Evolutionary conservation across 1,139 yeast species (phyloP), one percentile per base, ranked within the genome.

Genomic region (Kodamaea fungicola): DNA sequence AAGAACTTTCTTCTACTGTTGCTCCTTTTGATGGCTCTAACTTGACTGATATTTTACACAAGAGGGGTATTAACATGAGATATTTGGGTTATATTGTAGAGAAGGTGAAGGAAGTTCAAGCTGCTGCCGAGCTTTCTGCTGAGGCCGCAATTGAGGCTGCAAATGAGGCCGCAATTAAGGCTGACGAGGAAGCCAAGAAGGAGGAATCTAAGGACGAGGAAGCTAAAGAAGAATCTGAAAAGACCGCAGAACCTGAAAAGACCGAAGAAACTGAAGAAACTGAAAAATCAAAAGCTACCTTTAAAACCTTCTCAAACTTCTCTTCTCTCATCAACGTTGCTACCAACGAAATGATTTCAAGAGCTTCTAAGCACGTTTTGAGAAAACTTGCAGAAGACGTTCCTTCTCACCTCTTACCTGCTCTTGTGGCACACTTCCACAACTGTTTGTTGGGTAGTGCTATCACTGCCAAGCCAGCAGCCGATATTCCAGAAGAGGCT

Each of bases 11-110:
- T 29, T 67, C 69, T 35, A 67, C 74, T 30, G 71, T 82, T 35
- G 73, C 81, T 27, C 96, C 96, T 33, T 70, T 86, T 43, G 96
- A 88, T 55, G 96, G 97, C 44, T 57, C 64, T 4, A 92, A 89
- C 51, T 74, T 92, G 52, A 67, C 88, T 23, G 67, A 71, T 30
- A 59, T 74, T 38, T 63, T 92, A 61, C 98, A 92, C 61, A 76
- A 76, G 50, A 69, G 71, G 37, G 98, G 98, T 70, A 83, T 92
- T 56, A 90, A 88, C 59, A 59, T 90, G 67, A 83, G 98, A 64
- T 90, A 92, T 55, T 71, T 92, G 52, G 97, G 97, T 43, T 64
- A 60, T 36, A 55, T 83, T 51, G 81, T 80, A 13, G 19, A 16
- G 19, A 16, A 16, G 19, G 19, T 16, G 19, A 16, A 16, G 19